These are phyloP conservation scores for Paecilomyces formosus DNA, from an alignment of 2,329 filamentous ascomycete genomes.

Conservation along the genomic window DNA sequence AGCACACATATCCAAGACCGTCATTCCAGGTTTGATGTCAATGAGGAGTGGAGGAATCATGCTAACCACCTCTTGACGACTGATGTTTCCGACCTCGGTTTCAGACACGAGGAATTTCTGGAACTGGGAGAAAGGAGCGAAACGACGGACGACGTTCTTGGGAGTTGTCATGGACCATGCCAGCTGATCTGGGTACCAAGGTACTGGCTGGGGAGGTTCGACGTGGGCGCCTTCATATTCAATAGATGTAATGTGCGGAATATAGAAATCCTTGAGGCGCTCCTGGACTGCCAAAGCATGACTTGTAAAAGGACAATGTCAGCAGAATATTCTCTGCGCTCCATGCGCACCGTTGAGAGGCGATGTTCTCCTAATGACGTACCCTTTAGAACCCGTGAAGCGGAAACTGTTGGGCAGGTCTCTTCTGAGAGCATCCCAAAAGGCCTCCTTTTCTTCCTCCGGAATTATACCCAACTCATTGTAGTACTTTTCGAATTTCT, in stretches of 20 bases:
- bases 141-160: constrained; percentile 90
- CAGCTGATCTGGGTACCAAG: constrained; percentile 90
- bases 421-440: constrained; percentile 75
- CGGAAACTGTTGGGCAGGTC: constrained; percentile 96
- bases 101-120: constrained; percentile 97
- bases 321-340: not conserved
- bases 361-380: constrained; percentile 18
- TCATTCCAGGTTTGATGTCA: constrained; percentile 85
- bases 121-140: constrained; percentile 88
- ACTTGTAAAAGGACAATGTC: constrained; percentile 34
- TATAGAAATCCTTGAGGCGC: constrained; percentile 78
- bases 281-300: constrained; percentile 91
- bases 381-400: constrained; percentile 93
- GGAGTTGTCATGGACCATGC: constrained; percentile 98
- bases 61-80: constrained; percentile 92
- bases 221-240: constrained; percentile 76
- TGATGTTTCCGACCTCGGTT: constrained; percentile 95
- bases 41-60: constrained; percentile 97
- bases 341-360: not conserved
- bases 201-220: constrained; percentile 70
- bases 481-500: constrained; percentile 81
- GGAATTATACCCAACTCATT: constrained; percentile 67
- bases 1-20: constrained; percentile 90
- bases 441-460: constrained; percentile 68
- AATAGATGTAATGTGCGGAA: constrained; percentile 82